phyloP scores from a whole-genome alignment of 1,284 basidiomycete species.

The Peniophora sp. region DNA sequence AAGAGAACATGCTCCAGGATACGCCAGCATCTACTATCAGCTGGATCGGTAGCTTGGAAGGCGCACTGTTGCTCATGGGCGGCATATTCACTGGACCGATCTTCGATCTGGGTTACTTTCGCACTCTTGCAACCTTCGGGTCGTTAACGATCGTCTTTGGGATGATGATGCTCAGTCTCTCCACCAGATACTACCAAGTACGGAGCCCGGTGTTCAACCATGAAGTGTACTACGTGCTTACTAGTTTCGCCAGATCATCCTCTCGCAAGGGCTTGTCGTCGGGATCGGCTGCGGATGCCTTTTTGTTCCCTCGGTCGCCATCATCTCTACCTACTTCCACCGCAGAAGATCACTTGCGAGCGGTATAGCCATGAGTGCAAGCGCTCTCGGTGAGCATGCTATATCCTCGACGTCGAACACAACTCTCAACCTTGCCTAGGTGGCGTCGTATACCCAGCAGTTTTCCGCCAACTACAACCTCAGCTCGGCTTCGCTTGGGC shows the following conservation, averaged over 20 bases:
- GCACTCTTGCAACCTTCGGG: constrained; percentile 9
- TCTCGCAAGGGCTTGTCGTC: constrained; percentile 52
- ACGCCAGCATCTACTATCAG: constrained; percentile 12
- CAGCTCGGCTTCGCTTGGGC: constrained; percentile 18
- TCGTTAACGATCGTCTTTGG: constrained; percentile 25
- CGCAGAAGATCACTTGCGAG: constrained; percentile 17
- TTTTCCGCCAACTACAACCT: constrained; percentile 16
- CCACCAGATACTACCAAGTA: constrained; percentile 47
- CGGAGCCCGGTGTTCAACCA: too few species aligned
- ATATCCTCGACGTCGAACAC: constrained; percentile 2
- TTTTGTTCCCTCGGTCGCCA: constrained; percentile 21
- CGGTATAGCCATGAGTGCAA: constrained; percentile 5
- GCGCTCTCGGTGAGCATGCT: constrained; percentile 33
- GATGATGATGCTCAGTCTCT: constrained; percentile 46
- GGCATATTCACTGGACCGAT: constrained; percentile 12
- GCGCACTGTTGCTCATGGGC: constrained; percentile 11
- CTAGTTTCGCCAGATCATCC: constrained; percentile 36
- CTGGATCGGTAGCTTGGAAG: constrained; percentile 15
- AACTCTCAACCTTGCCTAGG: constrained; percentile 6
- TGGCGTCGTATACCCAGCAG: constrained; percentile 17
- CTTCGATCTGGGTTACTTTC: constrained; percentile 12
- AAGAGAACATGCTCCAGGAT: constrained; percentile 6
- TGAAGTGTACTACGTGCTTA: too few species aligned
- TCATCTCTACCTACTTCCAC: constrained; percentile 10
- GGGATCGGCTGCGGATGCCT: constrained; percentile 52